Evolutionary conservation across 768 basidiomycete genomes (phyloP).

Genomic region (Nevesoporus exiguus): DNA sequence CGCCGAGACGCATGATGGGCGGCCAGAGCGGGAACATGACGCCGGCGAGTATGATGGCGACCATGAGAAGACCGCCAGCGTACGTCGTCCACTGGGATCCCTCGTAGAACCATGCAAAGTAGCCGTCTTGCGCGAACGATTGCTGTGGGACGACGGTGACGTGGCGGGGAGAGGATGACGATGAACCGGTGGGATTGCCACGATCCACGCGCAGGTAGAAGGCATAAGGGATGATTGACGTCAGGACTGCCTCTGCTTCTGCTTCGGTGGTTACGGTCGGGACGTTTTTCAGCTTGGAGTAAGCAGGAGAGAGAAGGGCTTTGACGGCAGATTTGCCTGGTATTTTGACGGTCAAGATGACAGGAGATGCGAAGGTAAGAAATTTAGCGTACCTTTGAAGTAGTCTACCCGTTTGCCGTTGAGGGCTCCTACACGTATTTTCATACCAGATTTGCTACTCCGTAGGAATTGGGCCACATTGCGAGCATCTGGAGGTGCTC

Average conservation of each 20-base stretch:
- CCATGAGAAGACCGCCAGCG: slow-evolving; percentile 87
- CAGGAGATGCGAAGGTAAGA: neutral
- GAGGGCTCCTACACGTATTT: slow-evolving; percentile 83
- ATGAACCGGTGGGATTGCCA: slow-evolving; percentile 46
- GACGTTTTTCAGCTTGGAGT: slow-evolving; percentile 78
- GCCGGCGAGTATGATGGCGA: slow-evolving; percentile 87
- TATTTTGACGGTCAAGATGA: neutral
- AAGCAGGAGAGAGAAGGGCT: slow-evolving; percentile 89
- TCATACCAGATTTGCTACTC: slow-evolving; percentile 81
- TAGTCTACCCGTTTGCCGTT: slow-evolving; percentile 96
- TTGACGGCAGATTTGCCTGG: slow-evolving; percentile 91
- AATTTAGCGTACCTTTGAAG: slow-evolving; percentile 76
- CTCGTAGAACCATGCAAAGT: slow-evolving; percentile 97
- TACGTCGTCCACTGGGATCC: slow-evolving; percentile 93
- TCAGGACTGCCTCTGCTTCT: slow-evolving; percentile 67
- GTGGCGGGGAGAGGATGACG: slow-evolving; percentile 73
- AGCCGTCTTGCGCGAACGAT: slow-evolving; percentile 70
- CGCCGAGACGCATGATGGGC: slow-evolving; percentile 84
- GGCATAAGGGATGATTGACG: slow-evolving; percentile 71
- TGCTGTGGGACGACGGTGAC: slow-evolving; percentile 70
- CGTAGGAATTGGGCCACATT: slow-evolving; percentile 86
- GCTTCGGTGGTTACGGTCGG: slow-evolving; percentile 71
- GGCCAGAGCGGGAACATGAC: slow-evolving; percentile 99
- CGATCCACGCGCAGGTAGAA: slow-evolving; percentile 94
- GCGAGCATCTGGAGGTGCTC: slow-evolving; percentile 75